phyloP scores from a whole-genome alignment of 2,329 filamentous ascomycete genomes.

The Colletotrichum filicis region DNA sequence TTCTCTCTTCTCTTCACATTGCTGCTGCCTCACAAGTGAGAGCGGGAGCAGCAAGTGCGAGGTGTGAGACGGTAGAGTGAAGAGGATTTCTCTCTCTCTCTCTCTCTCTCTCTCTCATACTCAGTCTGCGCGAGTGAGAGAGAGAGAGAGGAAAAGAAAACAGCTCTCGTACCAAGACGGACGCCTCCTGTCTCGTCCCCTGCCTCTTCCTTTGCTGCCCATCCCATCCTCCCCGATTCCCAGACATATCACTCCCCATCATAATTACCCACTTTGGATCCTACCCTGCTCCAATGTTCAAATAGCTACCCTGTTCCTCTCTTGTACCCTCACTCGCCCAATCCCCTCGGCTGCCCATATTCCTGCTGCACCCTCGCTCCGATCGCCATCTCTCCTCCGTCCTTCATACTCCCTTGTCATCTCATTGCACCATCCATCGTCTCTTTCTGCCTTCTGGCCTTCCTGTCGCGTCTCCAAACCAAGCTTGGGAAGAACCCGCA shows the following conservation, averaged over 20 bases:
- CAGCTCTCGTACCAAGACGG: background rate
- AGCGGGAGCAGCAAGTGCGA: background rate
- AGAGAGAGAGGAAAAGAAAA: background rate
- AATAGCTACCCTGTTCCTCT: slow-evolving; percentile 46
- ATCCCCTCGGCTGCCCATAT: slow-evolving; percentile 23
- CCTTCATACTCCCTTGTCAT: slow-evolving; percentile 34
- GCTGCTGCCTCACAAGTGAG: background rate
- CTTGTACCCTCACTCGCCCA: slow-evolving; percentile 40
- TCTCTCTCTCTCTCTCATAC: too few relatives aligned
- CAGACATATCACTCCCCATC: slow-evolving; percentile 39
- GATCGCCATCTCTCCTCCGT: slow-evolving; percentile 35
- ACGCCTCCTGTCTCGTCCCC: slow-evolving; percentile 3
- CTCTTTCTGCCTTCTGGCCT: slow-evolving; percentile 5
- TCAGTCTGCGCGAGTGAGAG: background rate
- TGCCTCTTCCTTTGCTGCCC: background rate
- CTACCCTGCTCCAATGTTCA: slow-evolving; percentile 46
- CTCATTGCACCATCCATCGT: slow-evolving; percentile 30
- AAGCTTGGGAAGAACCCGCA: slow-evolving; percentile 1
- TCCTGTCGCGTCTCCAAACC: slow-evolving; percentile 20
- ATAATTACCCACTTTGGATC: slow-evolving; percentile 46
- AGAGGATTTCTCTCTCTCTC: background rate
- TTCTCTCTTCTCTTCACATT: background rate
- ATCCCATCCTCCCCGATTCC: slow-evolving; percentile 23
- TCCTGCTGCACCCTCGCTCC: slow-evolving; percentile 39
- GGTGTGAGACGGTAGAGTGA: background rate